phyloP scores from a whole-genome alignment of 1,284 basidiomycete genomes.

The Moesziomyces sp. region DNA sequence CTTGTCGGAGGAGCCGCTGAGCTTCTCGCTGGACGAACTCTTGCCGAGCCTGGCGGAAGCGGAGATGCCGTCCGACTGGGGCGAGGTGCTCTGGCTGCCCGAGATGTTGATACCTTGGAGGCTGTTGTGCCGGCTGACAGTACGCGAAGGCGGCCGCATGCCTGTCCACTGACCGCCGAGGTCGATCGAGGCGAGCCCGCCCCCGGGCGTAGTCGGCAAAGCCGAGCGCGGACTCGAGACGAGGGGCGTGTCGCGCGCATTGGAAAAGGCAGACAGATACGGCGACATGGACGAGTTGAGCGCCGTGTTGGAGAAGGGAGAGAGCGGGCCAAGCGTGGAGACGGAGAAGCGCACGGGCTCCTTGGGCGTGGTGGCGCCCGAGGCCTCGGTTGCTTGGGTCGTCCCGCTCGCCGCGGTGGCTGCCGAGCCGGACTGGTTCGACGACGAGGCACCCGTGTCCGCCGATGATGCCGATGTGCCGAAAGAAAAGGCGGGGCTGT shows the following conservation, averaged over 20 bases:
- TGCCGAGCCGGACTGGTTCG: conserved; percentile 25
- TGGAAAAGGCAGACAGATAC: conserved; percentile 65
- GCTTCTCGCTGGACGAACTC: conserved; percentile 34
- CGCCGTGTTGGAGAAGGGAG: conserved; percentile 64
- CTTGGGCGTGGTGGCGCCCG: conserved; percentile 41
- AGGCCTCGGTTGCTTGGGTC: conserved; percentile 27
- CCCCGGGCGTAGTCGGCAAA: conserved; percentile 29
- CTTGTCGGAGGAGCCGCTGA: conserved; percentile 23
- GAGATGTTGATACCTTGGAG: conserved; percentile 39
- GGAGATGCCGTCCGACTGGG: conserved; percentile 30
- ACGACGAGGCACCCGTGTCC: conserved; percentile 21
- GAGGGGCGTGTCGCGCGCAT: conserved; percentile 64
- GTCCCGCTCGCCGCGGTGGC: conserved; percentile 20
- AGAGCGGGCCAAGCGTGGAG: conserved; percentile 55
- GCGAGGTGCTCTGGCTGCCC: conserved; percentile 27
- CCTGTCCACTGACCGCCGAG: conserved; percentile 47
- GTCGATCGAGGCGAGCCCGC: conserved; percentile 35
- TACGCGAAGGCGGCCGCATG: conserved; percentile 48
- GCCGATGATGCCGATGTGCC: conserved; percentile 29
- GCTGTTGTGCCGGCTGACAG: conserved; percentile 48
- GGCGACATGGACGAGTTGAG: conserved; percentile 64
- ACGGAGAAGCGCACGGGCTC: conserved; percentile 62
- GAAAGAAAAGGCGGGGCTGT: conserved; percentile 45
- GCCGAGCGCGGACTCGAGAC: conserved; percentile 56
- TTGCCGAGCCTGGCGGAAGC: conserved; percentile 26